These are phyloP conservation scores for Linderniella brevidens DNA, from an alignment of 257 asterid genomes.

Conservation along the genomic window DNA sequence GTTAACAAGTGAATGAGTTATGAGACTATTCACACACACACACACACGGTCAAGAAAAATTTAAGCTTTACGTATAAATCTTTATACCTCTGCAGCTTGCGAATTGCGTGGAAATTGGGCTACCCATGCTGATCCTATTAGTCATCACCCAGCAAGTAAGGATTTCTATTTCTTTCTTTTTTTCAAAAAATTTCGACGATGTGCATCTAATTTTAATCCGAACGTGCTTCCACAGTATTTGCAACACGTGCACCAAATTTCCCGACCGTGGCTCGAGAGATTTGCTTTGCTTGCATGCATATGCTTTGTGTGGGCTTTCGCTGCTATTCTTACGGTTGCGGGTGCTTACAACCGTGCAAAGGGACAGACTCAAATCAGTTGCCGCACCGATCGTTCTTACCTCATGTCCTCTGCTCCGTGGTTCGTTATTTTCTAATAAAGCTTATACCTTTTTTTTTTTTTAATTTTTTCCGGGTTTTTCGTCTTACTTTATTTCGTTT, in stretches of 20 bases:
- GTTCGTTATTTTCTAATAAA: conserved; percentile 25
- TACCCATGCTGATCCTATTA: conserved; percentile 78
- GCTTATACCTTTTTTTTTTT: too few species aligned
- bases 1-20: background rate
- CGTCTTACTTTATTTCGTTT: conserved; percentile 6
- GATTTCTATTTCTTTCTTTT: conserved; percentile 3
- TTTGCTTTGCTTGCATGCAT: conserved; percentile 75
- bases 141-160: conserved; percentile 73
- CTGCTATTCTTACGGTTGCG: conserved; percentile 90
- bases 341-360: conserved; percentile 82
- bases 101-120: conserved; percentile 74
- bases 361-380: conserved; percentile 45
- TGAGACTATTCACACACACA: background rate
- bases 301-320: conserved; percentile 73
- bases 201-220: too few species aligned
- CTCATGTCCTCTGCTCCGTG: conserved; percentile 84
- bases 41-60: background rate
- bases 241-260: conserved; percentile 40
- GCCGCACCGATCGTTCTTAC: conserved; percentile 68
- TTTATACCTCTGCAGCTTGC: conserved; percentile 39
- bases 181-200: background rate
- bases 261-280: conserved; percentile 64
- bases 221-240: conserved; percentile 35
- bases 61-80: conserved; percentile 6
- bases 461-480: conserved; percentile 11